Conservation (phyloP, 2,329 filamentous ascomycete species). For the Thelonectria rubi region DNA sequence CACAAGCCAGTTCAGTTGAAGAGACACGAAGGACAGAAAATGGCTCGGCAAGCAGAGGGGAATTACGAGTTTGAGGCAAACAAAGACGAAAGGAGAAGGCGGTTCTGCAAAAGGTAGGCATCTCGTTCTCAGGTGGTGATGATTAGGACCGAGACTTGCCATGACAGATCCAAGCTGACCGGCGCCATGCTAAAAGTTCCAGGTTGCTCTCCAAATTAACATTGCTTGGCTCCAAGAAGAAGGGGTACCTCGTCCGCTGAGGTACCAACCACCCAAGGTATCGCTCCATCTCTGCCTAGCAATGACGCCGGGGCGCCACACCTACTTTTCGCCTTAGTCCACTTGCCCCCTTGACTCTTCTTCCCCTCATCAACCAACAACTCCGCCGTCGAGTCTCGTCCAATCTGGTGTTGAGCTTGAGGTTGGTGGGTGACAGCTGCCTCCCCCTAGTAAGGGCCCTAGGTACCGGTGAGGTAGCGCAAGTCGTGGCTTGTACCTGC, state of each 20-base stretch:
- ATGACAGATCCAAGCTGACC: background rate
- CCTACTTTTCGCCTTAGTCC: conserved; percentile 29
- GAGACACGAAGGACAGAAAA: background rate
- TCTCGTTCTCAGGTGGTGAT: too few species aligned
- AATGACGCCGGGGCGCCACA: conserved; percentile 34
- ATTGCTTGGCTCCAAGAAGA: background rate
- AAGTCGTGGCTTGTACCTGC: background rate
- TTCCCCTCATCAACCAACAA: conserved; percentile 7
- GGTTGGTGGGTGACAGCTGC: conserved; percentile 10
- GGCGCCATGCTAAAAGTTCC: background rate
- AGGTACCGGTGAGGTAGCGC: background rate
- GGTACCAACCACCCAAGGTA: background rate
- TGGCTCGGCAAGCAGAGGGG: conserved; percentile 7
- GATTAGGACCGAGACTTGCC: background rate
- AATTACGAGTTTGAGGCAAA: background rate
- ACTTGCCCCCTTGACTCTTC: conserved; percentile 16
- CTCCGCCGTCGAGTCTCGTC: background rate
- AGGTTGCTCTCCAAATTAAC: background rate
- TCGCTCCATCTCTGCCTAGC: background rate
- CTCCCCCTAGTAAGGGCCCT: background rate
- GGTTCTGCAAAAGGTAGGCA: background rate
- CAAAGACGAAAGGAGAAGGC: background rate
- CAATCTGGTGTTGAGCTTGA: conserved; percentile 17
- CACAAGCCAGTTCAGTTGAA: conserved; percentile 9
- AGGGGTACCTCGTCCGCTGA: background rate